phyloP scores from a whole-genome alignment of 2,329 filamentous ascomycete species.

The Cladosporium sp. region DNA sequence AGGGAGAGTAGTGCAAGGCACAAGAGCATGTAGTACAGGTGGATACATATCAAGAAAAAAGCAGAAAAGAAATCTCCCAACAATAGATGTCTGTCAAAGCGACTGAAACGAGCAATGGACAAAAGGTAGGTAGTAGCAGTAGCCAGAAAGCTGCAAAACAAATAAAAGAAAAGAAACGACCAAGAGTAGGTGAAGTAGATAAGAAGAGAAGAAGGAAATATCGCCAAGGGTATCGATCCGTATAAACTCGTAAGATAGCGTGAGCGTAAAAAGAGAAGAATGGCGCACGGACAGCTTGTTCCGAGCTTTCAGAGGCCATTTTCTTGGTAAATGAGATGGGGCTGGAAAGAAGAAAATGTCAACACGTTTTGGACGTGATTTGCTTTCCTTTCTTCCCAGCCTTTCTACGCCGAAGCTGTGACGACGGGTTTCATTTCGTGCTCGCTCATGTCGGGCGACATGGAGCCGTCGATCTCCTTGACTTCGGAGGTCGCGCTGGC shows the following conservation, averaged over 20 bases:
- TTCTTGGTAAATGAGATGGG: background rate
- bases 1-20: no score
- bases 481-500: conserved; percentile 30
- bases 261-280: conserved; percentile 10
- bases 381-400: background rate
- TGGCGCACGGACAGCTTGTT: no score
- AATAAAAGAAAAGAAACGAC: no score
- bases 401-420: conserved; percentile 22
- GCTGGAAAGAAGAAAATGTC: background rate
- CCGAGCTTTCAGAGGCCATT: background rate
- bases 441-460: conserved; percentile 30
- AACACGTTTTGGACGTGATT: no score
- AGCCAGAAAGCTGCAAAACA: background rate
- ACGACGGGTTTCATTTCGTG: conserved; percentile 30
- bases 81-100: no score
- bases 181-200: background rate
- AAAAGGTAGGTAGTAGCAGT: no score
- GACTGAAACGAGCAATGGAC: background rate
- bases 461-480: conserved; percentile 34
- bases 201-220: background rate
- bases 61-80: no score
- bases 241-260: conserved; percentile 8
- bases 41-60: conserved; percentile 2
- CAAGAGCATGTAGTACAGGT: conserved; percentile 1
- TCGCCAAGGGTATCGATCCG: conserved; percentile 11